Evolutionary conservation across 2,329 filamentous ascomycete genomes (phyloP), one percentile per base, ranked within the genome.

Genomic region (Sporothrix sp.): DNA sequence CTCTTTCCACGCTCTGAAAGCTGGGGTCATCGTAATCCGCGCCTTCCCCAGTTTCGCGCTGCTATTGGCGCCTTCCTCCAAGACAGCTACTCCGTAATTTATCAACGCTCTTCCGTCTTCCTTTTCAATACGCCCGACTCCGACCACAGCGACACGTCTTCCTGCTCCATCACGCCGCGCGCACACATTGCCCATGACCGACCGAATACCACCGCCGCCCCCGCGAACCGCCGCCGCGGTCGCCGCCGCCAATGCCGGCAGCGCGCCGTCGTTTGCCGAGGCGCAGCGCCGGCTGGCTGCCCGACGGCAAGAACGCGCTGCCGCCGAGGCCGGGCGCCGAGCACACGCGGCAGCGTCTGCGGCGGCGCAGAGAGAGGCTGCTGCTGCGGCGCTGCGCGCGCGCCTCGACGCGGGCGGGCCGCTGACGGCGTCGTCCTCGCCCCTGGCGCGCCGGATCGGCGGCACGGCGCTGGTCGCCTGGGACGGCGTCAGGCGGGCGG

Each of bases 271-370:
- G 68, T 96, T 96, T 70, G 84, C 86, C 66, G 84, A 87, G 66
- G 91, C 91, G 58, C 90, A 96, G 71, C 78, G 86, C 70, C 87
- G 90, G 65, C 82, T 96, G 54, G 78, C 85, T 58, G 84, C 85
- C 59, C 86, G 89, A 61, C 87, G 88, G 61, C 79, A 80, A 63
- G 82, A 82, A 56, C 84, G 86, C 66, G 86, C 88, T 66, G 75
- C 75, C 55, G 76, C 83, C 66, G 86, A 88, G 66, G 75, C 75
- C 55, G 76, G 82, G 62, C 71, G 76, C 50, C 79, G 77, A 60
- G 72, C 79, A 52, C 76, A 73, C 46, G 66, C 78, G 57, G 70
- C 72, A 47, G 65, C 72, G 48, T 46, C 45, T 2, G 44, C 35
- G 4, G 39, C 33, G 1, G 46, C 50, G 3, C 38, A 33, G 38